phyloP scores from a whole-genome alignment of 1,139 yeast species.

The Blastobotrys proliferans region DNA sequence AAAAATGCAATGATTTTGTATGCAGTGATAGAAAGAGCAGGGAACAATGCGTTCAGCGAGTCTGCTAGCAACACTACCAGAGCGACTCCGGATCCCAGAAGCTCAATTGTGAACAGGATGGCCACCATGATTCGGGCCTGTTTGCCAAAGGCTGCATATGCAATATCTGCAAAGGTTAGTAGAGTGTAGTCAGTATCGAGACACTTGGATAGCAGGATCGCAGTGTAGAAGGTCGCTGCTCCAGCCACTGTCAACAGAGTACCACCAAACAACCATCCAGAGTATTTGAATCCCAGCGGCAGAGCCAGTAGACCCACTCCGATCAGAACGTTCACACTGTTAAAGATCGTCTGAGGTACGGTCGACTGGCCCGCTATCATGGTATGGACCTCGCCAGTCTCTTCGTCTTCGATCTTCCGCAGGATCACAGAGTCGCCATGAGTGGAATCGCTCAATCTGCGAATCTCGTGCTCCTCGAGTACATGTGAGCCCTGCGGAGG shows the following conservation, averaged over 20 bases:
- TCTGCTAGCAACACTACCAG: conserved; percentile 80
- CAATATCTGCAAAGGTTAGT: conserved; percentile 85
- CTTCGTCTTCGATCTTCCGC: conserved; percentile 63
- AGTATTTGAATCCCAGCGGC: conserved; percentile 70
- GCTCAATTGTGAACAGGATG: conserved; percentile 65
- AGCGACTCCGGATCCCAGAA: conserved; percentile 74
- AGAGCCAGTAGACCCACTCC: conserved; percentile 84
- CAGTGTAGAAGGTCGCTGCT: conserved; percentile 61
- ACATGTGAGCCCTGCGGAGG: conserved; percentile 24
- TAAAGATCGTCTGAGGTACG: conserved; percentile 81
- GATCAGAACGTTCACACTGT: conserved; percentile 77
- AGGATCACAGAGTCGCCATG: conserved; percentile 54
- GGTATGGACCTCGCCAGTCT: conserved; percentile 64
- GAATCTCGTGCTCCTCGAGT: conserved; percentile 27
- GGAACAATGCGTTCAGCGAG: conserved; percentile 65
- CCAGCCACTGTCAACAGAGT: conserved; percentile 55
- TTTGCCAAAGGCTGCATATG: conserved; percentile 67
- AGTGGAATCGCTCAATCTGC: conserved; percentile 26
- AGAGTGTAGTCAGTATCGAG: conserved; percentile 72
- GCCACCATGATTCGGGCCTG: conserved; percentile 64
- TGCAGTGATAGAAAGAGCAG: conserved; percentile 42
- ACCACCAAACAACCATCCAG: conserved; percentile 78
- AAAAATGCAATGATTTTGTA: conserved; percentile 61
- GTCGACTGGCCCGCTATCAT: conserved; percentile 82
- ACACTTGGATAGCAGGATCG: conserved; percentile 57